Evolutionary conservation across 306 rosid genomes (phyloP).

Genomic region (Canavalia ensiformis): DNA sequence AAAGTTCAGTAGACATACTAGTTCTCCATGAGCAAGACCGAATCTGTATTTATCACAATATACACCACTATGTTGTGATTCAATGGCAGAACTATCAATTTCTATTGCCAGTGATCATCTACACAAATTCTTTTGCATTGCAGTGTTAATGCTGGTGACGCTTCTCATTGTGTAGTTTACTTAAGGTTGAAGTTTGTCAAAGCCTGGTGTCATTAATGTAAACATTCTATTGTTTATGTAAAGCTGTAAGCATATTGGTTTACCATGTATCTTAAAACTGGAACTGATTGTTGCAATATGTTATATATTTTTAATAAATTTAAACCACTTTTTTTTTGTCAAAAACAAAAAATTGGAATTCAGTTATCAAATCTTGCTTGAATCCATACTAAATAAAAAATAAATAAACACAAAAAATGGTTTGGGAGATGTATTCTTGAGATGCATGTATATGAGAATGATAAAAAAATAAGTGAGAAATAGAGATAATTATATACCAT

Average conservation of each 20-base stretch:
- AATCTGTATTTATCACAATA: conserved; percentile 11
- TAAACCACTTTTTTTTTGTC: not conserved
- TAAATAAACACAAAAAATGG: too few species aligned
- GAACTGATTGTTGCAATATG: conserved; percentile 10
- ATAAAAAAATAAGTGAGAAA: too few species aligned
- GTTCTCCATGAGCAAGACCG: conserved; percentile 19
- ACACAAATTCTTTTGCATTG: not conserved
- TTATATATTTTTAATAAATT: not conserved
- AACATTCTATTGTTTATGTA: too few species aligned
- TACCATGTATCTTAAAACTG: not conserved
- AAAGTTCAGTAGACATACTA: not conserved
- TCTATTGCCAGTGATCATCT: not conserved
- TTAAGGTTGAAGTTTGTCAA: not conserved
- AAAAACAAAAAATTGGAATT: not conserved
- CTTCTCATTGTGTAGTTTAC: not conserved
- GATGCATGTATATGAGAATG: too few species aligned
- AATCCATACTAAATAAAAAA: not conserved
- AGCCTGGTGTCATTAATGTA: too few species aligned
- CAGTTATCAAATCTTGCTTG: not conserved
- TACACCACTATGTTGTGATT: not conserved
- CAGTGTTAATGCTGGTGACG: not conserved
- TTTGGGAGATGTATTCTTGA: too few species aligned
- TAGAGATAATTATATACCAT: too few species aligned
- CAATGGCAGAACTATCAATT: conserved; percentile 21
- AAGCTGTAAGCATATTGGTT: not conserved